Percentiles rank a stretch among this genome's conserved stretches.
Conservation (phyloP, 2,329 filamentous ascomycete genomes). For the Nigrospora sphaerica region DNA sequence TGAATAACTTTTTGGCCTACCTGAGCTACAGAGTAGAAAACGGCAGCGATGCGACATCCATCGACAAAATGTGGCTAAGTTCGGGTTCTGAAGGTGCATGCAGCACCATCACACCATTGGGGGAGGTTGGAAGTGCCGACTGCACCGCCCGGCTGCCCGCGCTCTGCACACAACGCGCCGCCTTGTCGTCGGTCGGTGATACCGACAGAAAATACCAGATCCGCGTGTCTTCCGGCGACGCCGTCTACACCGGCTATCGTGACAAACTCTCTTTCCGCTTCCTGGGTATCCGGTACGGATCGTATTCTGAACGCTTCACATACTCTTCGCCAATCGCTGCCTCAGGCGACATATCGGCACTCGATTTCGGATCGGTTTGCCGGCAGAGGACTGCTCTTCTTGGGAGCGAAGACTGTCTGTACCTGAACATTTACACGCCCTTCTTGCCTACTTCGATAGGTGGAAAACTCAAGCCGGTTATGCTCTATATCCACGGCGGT, state of each 20-base stretch:
- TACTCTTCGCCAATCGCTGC: conserved; percentile 30
- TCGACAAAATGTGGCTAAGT: no score
- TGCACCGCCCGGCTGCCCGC: no score
- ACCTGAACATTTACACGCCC: conserved; percentile 37
- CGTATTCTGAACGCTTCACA: conserved; percentile 34
- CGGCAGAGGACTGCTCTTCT: conserved; percentile 23
- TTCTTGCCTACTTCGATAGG: conserved; percentile 15
- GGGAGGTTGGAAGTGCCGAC: no score
- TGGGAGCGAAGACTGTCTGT: conserved; percentile 38
- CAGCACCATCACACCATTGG: no score
- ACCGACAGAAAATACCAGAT: no score
- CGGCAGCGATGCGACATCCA: no score
- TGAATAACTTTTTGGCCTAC: no score
- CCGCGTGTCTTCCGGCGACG: no score
- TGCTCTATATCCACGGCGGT: conserved; percentile 39
- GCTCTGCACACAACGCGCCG: no score
- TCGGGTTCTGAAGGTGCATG: no score
- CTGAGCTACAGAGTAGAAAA: no score
- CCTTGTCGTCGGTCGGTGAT: no score
- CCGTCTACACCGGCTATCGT: conserved; percentile 9
- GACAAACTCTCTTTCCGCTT: conserved; percentile 35
- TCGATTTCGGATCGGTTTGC: conserved; percentile 20
- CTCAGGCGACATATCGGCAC: conserved; percentile 14
- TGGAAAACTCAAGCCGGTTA: background rate
- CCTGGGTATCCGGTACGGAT: conserved; percentile 39